Conservation (phyloP, 2,329 filamentous ascomycete genomes). For the Bertia moriformis region DNA sequence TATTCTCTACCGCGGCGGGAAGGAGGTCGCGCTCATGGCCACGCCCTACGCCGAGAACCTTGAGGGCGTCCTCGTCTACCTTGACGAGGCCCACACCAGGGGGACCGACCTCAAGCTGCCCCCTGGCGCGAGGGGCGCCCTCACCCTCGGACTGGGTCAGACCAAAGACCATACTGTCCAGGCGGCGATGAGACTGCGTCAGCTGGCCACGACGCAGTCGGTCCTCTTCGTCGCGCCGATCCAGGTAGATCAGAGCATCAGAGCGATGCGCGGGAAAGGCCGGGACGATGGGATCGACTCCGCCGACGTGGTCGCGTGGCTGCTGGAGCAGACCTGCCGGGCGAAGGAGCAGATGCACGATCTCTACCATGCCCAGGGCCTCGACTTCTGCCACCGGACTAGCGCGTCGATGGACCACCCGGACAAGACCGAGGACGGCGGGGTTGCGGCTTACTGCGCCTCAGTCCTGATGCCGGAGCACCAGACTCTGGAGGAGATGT, state of each 20-base stretch:
- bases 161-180: conserved; percentile 49
- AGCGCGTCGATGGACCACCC: conserved; percentile 20
- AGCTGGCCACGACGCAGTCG: conserved; percentile 32
- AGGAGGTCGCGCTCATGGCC: conserved; percentile 27
- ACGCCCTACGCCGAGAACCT: conserved; percentile 39
- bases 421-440: conserved; percentile 14
- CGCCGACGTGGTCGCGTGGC: conserved; percentile 29
- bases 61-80: conserved; percentile 34
- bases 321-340: conserved; percentile 33
- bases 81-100: conserved; percentile 46
- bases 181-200: conserved; percentile 51
- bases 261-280: conserved; percentile 17
- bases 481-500: conserved; percentile 39
- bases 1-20: conserved; percentile 22
- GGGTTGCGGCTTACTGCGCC: conserved; percentile 17
- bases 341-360: conserved; percentile 30
- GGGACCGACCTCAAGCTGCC: conserved; percentile 46
- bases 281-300: conserved; percentile 14
- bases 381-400: conserved; percentile 26
- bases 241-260: conserved; percentile 32
- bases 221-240: conserved; percentile 25
- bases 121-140: conserved; percentile 24
- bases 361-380: conserved; percentile 29
- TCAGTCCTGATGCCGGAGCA: conserved; percentile 23
- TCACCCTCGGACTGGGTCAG: conserved; percentile 39